Percentiles rank a stretch among this genome's conserved stretches.
phyloP scores from a whole-genome alignment of 345 rosid species.

The Durio zibethinus region DNA sequence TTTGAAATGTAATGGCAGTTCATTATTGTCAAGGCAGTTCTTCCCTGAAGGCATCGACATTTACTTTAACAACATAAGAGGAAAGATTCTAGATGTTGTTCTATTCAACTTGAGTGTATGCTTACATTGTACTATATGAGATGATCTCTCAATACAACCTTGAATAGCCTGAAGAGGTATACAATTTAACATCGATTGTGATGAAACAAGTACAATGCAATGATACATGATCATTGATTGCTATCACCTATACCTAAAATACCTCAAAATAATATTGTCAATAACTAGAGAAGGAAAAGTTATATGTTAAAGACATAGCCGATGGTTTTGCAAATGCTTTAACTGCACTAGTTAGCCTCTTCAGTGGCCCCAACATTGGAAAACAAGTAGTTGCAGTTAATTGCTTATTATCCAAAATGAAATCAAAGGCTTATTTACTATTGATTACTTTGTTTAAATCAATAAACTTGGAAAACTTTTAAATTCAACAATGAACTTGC shows the following conservation, averaged over 20 bases:
- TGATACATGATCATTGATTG: constrained; percentile 38
- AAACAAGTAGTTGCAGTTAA: constrained; percentile 46
- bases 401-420: constrained; percentile 25
- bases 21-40: not conserved
- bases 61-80: constrained; percentile 57
- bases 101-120: constrained; percentile 42
- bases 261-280: constrained; percentile 38
- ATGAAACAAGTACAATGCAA: constrained; percentile 35
- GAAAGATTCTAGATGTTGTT: constrained; percentile 52
- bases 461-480: no score
- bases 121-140: constrained; percentile 49
- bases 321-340: constrained; percentile 51
- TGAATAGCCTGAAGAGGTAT: constrained; percentile 36
- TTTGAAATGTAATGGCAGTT: not conserved
- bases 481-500: no score
- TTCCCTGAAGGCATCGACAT: constrained; percentile 49
- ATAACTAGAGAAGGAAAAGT: constrained; percentile 40
- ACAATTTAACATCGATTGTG: constrained; percentile 21
- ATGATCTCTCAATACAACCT: constrained; percentile 51
- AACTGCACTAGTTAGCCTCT: constrained; percentile 43
- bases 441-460: no score
- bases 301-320: constrained; percentile 46
- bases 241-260: constrained; percentile 31
- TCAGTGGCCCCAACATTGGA: constrained; percentile 46
- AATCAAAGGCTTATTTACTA: not conserved